Conservation (phyloP, 2,329 filamentous ascomycete genomes). For the Parasarocladium wereldwijsianum region DNA sequence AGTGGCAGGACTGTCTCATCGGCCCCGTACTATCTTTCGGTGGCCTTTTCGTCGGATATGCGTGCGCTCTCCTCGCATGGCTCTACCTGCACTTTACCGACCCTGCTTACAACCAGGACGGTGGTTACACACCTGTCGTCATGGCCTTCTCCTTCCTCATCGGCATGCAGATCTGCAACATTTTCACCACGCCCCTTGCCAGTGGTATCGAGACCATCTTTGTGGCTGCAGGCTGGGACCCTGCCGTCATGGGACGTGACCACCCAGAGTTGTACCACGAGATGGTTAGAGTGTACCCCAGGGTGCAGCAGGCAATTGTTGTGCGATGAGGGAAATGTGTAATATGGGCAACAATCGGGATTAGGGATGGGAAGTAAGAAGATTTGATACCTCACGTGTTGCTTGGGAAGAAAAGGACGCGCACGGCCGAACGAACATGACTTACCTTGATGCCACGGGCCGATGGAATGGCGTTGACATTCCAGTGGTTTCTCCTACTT, state of each 20-base stretch:
- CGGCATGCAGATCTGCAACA: slow-evolving; percentile 75
- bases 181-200: slow-evolving; percentile 77
- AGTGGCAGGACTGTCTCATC: slow-evolving; percentile 54
- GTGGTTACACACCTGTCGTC: slow-evolving; percentile 60
- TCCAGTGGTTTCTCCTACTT: no score
- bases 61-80: slow-evolving; percentile 68
- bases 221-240: slow-evolving; percentile 58
- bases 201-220: slow-evolving; percentile 90
- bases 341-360: no score
- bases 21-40: slow-evolving; percentile 63
- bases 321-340: slow-evolving; percentile 6
- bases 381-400: no score
- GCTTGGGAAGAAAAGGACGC: no score
- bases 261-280: slow-evolving; percentile 69
- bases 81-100: slow-evolving; percentile 73
- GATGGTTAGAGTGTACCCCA: slow-evolving; percentile 71
- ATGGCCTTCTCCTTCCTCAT: slow-evolving; percentile 81
- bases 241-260: slow-evolving; percentile 61
- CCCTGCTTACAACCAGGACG: slow-evolving; percentile 58
- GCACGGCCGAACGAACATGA: no score
- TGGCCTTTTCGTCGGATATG: slow-evolving; percentile 69
- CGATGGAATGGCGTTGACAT: no score
- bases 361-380: no score
- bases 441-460: no score
- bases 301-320: slow-evolving; percentile 62